Evolutionary conservation across 257 asterid genomes (phyloP).

Genomic region (Handroanthus guayacan): DNA sequence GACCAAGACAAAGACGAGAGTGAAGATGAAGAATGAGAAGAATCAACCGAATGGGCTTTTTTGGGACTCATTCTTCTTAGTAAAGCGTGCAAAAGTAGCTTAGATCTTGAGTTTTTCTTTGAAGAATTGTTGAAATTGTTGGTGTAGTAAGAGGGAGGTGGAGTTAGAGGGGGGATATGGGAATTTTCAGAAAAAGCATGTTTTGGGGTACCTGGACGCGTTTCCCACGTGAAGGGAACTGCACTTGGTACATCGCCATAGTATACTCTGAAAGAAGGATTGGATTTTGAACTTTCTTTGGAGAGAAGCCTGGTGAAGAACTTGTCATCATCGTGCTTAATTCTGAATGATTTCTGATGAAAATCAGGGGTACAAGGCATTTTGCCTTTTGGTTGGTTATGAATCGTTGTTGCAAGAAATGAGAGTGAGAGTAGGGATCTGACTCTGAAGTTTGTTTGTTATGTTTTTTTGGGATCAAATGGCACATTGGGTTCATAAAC

Average conservation of each 20-base stretch:
- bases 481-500: conserved; percentile 25
- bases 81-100: conserved; percentile 36
- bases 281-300: conserved; percentile 48
- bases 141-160: conserved; percentile 54
- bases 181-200: conserved; percentile 30
- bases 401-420: not conserved
- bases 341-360: conserved; percentile 50
- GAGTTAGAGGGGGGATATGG: conserved; percentile 54
- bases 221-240: conserved; percentile 64
- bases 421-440: conserved; percentile 5
- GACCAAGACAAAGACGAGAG: conserved; percentile 39
- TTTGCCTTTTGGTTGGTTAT: not conserved
- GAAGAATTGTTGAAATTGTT: conserved; percentile 12
- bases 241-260: conserved; percentile 50
- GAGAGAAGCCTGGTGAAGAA: conserved; percentile 53
- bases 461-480: not conserved
- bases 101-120: conserved; percentile 40
- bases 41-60: conserved; percentile 16
- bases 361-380: conserved; percentile 39
- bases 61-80: conserved; percentile 40
- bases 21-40: conserved; percentile 39
- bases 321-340: conserved; percentile 45
- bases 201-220: conserved; percentile 60
- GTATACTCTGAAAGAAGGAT: conserved; percentile 54
- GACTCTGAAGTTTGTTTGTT: not conserved